A percentile compares a stretch with the other conserved stretches of the same genome.
Conservation (phyloP, 345 rosid species). For the Eucalyptus cloeziana region DNA sequence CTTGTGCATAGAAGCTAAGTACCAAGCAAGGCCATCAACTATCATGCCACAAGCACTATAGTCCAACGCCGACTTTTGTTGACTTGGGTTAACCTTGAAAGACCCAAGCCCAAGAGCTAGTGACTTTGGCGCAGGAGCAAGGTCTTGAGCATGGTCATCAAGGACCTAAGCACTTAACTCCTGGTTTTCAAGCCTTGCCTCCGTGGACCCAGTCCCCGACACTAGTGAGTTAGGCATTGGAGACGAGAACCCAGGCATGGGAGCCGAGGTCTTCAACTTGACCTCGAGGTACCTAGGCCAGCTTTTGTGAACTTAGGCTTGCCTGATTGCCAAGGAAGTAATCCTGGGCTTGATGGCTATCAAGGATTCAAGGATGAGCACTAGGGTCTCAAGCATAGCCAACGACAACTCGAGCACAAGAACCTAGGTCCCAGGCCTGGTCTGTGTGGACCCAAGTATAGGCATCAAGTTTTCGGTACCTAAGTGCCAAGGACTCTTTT, state of each 20-base stretch:
- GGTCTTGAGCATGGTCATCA: background rate
- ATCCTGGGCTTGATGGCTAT: background rate
- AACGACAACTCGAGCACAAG: accelerated
- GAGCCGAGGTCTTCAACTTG: accelerated
- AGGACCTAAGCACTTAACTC: background rate
- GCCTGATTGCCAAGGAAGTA: background rate
- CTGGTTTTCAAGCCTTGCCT: background rate
- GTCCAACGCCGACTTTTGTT: too few species aligned
- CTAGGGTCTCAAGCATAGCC: background rate
- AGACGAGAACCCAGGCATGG: accelerated
- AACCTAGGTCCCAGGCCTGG: accelerated
- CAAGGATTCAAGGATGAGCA: accelerated
- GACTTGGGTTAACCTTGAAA: background rate
- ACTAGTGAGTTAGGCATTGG: accelerated
- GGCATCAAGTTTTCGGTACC: accelerated
- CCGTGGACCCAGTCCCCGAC: background rate
- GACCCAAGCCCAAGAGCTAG: background rate
- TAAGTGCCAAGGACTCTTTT: background rate
- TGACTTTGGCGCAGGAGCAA: background rate
- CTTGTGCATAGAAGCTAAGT: background rate
- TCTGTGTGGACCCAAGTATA: background rate
- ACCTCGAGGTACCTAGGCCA: background rate
- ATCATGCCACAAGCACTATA: background rate
- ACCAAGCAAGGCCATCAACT: background rate
- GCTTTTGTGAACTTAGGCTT: background rate